Evolutionary conservation across 495 filamentous ascomycete species (phyloP).

Genomic region (Penicillium paradoxum): DNA sequence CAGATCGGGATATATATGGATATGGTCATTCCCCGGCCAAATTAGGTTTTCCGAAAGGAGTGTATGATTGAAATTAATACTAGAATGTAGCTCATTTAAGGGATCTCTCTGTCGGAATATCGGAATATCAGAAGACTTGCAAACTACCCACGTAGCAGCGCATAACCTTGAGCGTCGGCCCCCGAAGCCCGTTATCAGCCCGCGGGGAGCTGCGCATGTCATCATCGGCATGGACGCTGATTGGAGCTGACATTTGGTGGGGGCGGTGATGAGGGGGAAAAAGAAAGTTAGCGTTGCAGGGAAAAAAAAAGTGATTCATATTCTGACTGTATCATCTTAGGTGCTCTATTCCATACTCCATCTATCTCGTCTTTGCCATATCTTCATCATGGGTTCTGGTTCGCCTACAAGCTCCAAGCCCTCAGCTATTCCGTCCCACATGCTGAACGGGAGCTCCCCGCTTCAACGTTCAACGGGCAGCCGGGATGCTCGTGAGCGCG

Average conservation of each 20-base stretch:
- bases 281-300: conserved; percentile 5
- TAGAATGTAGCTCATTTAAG: no score
- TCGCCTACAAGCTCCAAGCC: conserved; percentile 38
- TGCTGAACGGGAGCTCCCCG: conserved; percentile 46
- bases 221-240: neutral
- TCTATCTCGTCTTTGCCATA: neutral
- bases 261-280: neutral
- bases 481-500: conserved; percentile 46
- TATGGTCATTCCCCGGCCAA: no score
- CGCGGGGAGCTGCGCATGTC: conserved; percentile 3
- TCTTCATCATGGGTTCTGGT: conserved; percentile 37
- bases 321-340: neutral
- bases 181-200: neutral
- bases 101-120: no score
- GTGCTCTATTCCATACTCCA: neutral
- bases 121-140: no score
- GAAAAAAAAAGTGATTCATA: conserved; percentile 2
- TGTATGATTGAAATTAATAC: no score
- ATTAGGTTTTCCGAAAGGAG: no score
- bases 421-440: conserved; percentile 45
- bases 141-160: no score
- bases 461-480: conserved; percentile 26
- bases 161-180: neutral
- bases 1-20: no score
- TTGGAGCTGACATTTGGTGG: conserved; percentile 2